phyloP scores from a whole-genome alignment of 1,284 basidiomycete genomes.

The Xerocomus amazonicus region DNA sequence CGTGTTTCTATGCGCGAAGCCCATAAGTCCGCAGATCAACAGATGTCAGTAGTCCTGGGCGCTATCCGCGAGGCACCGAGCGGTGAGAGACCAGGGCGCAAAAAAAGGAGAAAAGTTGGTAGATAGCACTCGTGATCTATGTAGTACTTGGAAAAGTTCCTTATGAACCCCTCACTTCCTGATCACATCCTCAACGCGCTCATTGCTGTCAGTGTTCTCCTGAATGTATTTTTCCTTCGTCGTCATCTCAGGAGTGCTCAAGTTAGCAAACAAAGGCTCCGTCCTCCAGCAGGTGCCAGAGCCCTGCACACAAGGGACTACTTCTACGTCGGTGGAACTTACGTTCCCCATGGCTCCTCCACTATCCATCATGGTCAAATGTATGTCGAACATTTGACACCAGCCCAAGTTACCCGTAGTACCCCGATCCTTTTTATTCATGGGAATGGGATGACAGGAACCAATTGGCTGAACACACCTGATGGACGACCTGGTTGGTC shows the following conservation, averaged over 20 bases:
- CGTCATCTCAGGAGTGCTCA: conserved; percentile 1
- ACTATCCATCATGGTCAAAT: conserved; percentile 40
- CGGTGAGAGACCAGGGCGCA: conserved; percentile 11
- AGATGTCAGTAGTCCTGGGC: conserved; percentile 33
- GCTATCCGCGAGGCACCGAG: conserved; percentile 29
- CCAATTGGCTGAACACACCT: conserved; percentile 47
- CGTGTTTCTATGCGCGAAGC: conserved; percentile 6
- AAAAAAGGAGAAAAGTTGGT: conserved; percentile 22
- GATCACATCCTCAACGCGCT: conserved; percentile 10
- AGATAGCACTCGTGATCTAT: neutral
- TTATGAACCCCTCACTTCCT: conserved; percentile 1
- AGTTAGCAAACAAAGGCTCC: neutral
- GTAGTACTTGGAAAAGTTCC: too few relatives aligned
- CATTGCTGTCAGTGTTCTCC: conserved; percentile 15
- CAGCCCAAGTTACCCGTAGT: conserved; percentile 35
- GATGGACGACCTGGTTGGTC: conserved; percentile 49
- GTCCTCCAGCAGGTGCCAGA: conserved; percentile 4
- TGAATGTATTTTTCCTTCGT: conserved; percentile 22
- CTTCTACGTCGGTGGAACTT: conserved; percentile 44
- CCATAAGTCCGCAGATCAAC: conserved; percentile 21
- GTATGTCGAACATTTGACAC: conserved; percentile 47
- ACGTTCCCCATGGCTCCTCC: conserved; percentile 31
- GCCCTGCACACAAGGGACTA: conserved; percentile 41
- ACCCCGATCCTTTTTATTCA: conserved; percentile 45
- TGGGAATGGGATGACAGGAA: conserved; percentile 48